Percentiles rank a stretch among this genome's conserved stretches.
phyloP scores from a whole-genome alignment of 495 filamentous ascomycete genomes.

The Xylaria flabelliformis region DNA sequence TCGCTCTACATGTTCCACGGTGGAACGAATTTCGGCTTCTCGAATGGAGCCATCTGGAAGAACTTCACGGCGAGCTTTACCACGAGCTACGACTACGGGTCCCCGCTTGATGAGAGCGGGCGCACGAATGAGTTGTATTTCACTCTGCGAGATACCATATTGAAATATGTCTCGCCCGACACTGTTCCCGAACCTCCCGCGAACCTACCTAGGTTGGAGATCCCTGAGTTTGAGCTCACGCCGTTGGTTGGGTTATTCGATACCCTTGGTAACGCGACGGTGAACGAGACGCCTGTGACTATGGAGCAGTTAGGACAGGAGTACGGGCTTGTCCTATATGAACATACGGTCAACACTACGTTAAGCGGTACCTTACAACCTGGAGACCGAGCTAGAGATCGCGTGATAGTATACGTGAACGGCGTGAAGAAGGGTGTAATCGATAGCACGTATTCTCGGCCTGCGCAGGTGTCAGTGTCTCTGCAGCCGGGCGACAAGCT shows the following conservation, averaged over 20 bases:
- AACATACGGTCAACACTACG: slow-evolving; percentile 39
- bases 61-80: slow-evolving; percentile 45
- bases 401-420: slow-evolving; percentile 55
- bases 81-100: slow-evolving; percentile 57
- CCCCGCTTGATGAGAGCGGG: slow-evolving; percentile 56
- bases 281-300: slow-evolving; percentile 38
- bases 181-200: slow-evolving; percentile 41
- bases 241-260: slow-evolving; percentile 42
- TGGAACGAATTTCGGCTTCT: slow-evolving; percentile 54
- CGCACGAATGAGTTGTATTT: slow-evolving; percentile 51
- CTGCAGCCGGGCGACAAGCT: slow-evolving; percentile 48
- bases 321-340: slow-evolving; percentile 51
- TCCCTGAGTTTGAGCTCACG: slow-evolving; percentile 39
- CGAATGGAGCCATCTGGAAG: slow-evolving; percentile 53
- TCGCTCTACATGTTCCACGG: slow-evolving; percentile 60
- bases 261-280: slow-evolving; percentile 29
- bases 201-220: slow-evolving; percentile 42
- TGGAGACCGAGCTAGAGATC: slow-evolving; percentile 50
- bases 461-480: slow-evolving; percentile 40
- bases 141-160: slow-evolving; percentile 46
- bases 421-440: slow-evolving; percentile 47
- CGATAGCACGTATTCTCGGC: slow-evolving; percentile 49
- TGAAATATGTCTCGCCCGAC: slow-evolving; percentile 41
- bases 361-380: slow-evolving; percentile 42
- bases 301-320: slow-evolving; percentile 55